Evolutionary conservation across 495 filamentous ascomycete genomes (phyloP), one percentile per base, ranked within the genome.

Genomic region (Pyrenula aspistea): DNA sequence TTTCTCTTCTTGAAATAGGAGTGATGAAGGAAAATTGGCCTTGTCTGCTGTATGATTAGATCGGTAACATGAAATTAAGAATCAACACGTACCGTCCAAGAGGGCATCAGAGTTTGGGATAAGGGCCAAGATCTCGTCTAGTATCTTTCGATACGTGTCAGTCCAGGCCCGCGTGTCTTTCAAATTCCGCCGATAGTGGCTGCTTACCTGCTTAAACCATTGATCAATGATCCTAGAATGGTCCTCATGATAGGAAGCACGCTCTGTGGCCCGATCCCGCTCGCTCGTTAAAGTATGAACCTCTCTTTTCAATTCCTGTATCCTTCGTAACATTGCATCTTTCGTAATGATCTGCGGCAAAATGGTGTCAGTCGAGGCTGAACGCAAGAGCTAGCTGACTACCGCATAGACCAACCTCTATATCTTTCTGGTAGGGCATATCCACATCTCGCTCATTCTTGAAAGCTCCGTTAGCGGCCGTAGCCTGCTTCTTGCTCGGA

Each of bases 231-330:
- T 77, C 61, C 91, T 85, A 42, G 97, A 75, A 62, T 96, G 93
- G 59, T 96, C 89, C 71, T 96, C 87, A 72, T 97, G 89, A 68
- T 87, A 82, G 49, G 76, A 68, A 15, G 88, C 78, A 60, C 80
- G 84, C 53, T 93, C 70, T 61, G 85, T 86, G 47, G 76, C 68
- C 10, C 22, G 50, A 20, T 52, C 22, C 19, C n/a, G 19, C 22
- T 52, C 19, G n/a, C 22, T 24, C 69, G 96, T 92, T 51, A 95
- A 69, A 19, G 82, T 83, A 25, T 75, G 75, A 67, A 87, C 89
- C 65, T 96, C 89, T 52, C 94, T 81, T 70, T 95, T 96, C 67
- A 91, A 96, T 68, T 97, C 94, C 62, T 87, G 84, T 92, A 98
- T 96, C 66, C 96, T 92, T 24, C 93, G 88, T 66, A 87, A 84